A percentile compares a stretch with the other conserved stretches of the same genome.
phyloP scores from a whole-genome alignment of 192 early-diverging fungal species.

The Coemansia aciculifera region DNA sequence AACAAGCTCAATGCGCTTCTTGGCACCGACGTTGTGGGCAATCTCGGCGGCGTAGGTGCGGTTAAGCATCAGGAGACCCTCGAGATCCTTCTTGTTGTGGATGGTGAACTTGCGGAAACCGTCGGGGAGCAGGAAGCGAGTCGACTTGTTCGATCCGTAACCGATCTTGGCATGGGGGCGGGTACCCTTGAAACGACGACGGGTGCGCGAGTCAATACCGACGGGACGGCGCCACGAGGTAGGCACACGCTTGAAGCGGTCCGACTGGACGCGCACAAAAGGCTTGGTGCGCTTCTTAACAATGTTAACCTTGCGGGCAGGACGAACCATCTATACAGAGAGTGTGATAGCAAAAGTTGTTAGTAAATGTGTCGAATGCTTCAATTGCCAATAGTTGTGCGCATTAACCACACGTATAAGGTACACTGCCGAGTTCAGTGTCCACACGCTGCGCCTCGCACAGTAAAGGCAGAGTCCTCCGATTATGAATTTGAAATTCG shows the following conservation, averaged over 20 bases:
- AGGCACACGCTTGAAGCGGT: slow-evolving; percentile 95
- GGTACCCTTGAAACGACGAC: slow-evolving; percentile 97
- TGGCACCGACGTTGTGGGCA: slow-evolving; percentile 93
- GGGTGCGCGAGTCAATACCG: slow-evolving; percentile 99
- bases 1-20: slow-evolving; percentile 90
- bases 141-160: slow-evolving; percentile 96
- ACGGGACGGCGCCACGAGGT: slow-evolving; percentile 99
- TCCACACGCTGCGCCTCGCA: too few species aligned
- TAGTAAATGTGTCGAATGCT: neutral
- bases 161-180: slow-evolving; percentile 99
- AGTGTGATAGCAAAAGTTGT: neutral
- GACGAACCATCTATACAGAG: slow-evolving; percentile 80
- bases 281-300: slow-evolving; percentile 99
- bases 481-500: neutral
- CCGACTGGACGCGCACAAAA: slow-evolving; percentile 97
- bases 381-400: neutral
- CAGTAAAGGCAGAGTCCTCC: neutral
- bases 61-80: slow-evolving; percentile 99
- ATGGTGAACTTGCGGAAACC: slow-evolving; percentile 99
- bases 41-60: slow-evolving; percentile 98
- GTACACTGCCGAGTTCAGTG: too few species aligned
- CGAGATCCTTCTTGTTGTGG: slow-evolving; percentile 88
- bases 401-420: neutral
- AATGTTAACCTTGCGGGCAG: slow-evolving; percentile 91
- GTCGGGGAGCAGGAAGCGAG: slow-evolving; percentile 94